A percentile compares a stretch with the other conserved stretches of the same genome.
phyloP scores from a whole-genome alignment of 768 basidiomycete genomes.

The Serendipita sp. region DNA sequence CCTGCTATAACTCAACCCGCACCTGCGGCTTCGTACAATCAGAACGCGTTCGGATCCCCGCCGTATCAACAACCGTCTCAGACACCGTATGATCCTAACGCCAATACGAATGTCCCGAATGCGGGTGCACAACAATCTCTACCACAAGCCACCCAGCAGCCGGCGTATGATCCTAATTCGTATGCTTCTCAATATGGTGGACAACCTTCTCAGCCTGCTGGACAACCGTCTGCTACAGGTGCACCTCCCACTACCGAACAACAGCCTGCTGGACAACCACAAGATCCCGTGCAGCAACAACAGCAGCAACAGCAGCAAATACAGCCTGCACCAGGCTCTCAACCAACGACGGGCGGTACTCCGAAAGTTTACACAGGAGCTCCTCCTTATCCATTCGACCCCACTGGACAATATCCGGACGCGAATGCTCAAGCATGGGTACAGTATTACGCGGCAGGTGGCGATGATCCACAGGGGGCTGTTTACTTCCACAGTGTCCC shows the following conservation, averaged over 20 bases:
- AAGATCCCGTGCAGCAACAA: conserved; percentile 15
- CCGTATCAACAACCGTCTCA: conserved; percentile 11
- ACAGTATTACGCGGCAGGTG: conserved; percentile 68
- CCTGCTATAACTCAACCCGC: conserved; percentile 17
- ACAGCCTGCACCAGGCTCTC: conserved; percentile 18
- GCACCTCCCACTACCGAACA: conserved; percentile 11
- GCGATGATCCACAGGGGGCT: conserved; percentile 52
- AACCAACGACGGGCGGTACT: not conserved
- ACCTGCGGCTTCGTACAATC: conserved; percentile 6
- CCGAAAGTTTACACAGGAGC: conserved; percentile 20
- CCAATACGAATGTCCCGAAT: conserved; percentile 16
- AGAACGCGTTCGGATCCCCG: conserved; percentile 4
- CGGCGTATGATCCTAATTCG: conserved; percentile 14
- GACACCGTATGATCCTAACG: conserved; percentile 18
- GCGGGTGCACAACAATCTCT: conserved; percentile 18
- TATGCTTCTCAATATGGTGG: conserved; percentile 16
- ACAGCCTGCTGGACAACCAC: conserved; percentile 8
- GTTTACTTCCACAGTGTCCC: conserved; percentile 73
- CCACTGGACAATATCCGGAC: conserved; percentile 52
- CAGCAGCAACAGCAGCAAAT: conserved; percentile 24
- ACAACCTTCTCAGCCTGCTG: conserved; percentile 14
- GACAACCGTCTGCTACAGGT: not conserved
- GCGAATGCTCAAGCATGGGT: conserved; percentile 79
- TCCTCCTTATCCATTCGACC: conserved; percentile 40
- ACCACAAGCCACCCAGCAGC: conserved; percentile 24